Evolutionary conservation across 2,329 filamentous ascomycete species (phyloP).

Genomic region (Hysterium pulicare): DNA sequence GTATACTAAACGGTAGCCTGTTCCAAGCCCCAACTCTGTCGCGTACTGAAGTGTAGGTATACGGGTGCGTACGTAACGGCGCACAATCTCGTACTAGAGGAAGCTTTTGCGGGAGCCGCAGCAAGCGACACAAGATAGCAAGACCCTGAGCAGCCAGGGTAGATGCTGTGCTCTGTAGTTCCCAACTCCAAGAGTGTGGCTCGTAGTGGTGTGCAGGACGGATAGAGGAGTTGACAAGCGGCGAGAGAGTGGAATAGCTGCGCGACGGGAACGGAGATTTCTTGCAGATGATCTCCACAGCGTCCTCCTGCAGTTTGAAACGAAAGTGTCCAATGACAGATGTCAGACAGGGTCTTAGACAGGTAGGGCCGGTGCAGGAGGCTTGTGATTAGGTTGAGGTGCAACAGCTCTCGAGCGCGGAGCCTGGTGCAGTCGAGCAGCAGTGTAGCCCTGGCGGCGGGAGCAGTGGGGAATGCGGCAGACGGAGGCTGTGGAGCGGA

Average conservation of each 20-base stretch:
- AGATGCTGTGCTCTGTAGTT: constrained; percentile 7
- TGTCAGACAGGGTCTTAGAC: constrained; percentile 36
- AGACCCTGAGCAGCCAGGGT: constrained; percentile 12
- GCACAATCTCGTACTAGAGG: constrained; percentile 12
- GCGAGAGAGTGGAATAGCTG: constrained; percentile 13
- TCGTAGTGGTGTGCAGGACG: constrained; percentile 12
- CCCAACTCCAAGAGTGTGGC: constrained; percentile 7
- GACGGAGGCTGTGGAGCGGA: constrained; percentile 13
- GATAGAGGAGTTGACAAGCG: constrained; percentile 13
- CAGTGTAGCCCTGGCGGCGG: constrained; percentile 13
- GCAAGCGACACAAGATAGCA: constrained; percentile 34
- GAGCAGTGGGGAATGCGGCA: constrained; percentile 4
- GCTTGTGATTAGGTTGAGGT: constrained; percentile 34
- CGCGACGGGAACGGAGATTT: constrained; percentile 42
- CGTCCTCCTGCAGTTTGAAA: constrained; percentile 18
- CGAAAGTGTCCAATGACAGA: constrained; percentile 32
- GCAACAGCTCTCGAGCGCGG: constrained; percentile 6
- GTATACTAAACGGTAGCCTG: constrained; percentile 1
- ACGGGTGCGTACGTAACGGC: constrained; percentile 5
- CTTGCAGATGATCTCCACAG: constrained; percentile 52
- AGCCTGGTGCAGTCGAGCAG: constrained; percentile 6
- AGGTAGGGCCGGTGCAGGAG: constrained; percentile 25
- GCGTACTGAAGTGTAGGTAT: constrained; percentile 1
- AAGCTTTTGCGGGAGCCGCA: constrained; percentile 34
- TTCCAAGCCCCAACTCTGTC: constrained; percentile 1